A percentile compares a stretch with the other conserved stretches of the same genome.
Evolutionary conservation across 257 asterid genomes (phyloP).

Genomic region (Forsythia suspensa): DNA sequence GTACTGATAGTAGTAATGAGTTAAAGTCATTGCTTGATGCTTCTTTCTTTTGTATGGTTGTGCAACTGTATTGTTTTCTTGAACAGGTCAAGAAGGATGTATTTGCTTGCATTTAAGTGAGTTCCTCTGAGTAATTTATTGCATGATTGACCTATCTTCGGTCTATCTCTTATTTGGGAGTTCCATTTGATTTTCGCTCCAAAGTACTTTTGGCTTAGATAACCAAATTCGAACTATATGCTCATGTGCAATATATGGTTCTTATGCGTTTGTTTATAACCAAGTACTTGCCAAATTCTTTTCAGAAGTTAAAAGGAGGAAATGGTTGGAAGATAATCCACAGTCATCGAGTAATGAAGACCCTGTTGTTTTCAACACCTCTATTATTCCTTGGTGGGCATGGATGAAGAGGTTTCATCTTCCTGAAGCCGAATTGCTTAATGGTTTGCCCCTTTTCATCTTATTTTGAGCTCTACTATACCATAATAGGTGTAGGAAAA

Average conservation of each 20-base stretch:
- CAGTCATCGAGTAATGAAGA: slow-evolving; percentile 75
- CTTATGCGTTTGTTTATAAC: slow-evolving; percentile 4
- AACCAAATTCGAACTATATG: neutral
- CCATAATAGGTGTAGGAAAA: neutral
- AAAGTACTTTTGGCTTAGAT: neutral
- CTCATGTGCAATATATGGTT: neutral
- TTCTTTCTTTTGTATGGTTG: too few relatives aligned
- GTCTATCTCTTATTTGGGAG: too few relatives aligned
- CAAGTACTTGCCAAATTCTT: neutral
- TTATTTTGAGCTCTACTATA: neutral
- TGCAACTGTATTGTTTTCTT: too few relatives aligned
- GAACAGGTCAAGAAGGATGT: too few relatives aligned
- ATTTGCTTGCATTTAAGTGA: too few relatives aligned
- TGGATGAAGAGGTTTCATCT: slow-evolving; percentile 96
- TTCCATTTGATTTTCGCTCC: too few relatives aligned
- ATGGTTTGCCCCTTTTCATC: slow-evolving; percentile 46
- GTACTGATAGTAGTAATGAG: too few relatives aligned
- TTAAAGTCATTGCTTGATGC: too few relatives aligned
- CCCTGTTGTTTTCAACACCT: slow-evolving; percentile 79
- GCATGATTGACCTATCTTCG: too few relatives aligned
- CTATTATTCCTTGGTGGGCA: slow-evolving; percentile 97
- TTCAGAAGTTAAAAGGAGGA: slow-evolving; percentile 95
- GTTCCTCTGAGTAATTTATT: too few relatives aligned
- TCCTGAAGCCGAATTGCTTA: slow-evolving; percentile 96
- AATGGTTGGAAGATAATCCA: slow-evolving; percentile 79